Conservation (phyloP, 495 filamentous ascomycete species). For the Monascus purpureus region DNA sequence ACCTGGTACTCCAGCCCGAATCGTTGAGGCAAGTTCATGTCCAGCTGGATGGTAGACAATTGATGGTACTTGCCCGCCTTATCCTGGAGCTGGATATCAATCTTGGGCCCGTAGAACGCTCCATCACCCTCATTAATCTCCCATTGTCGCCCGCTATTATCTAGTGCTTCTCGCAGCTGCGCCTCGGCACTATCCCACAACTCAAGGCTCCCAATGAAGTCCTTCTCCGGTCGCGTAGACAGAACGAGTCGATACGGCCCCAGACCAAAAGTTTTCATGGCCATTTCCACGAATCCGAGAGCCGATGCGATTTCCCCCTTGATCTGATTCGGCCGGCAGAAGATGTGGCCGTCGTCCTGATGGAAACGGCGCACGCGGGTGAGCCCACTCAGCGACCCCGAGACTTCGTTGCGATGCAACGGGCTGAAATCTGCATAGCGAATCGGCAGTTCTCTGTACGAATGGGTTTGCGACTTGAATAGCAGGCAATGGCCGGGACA, state of each 20-base stretch:
- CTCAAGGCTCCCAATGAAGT: constrained; percentile 63
- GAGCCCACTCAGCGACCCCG: constrained; percentile 71
- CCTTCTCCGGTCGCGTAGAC: constrained; percentile 63
- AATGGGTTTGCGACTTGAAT: constrained; percentile 57
- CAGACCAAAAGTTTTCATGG: constrained; percentile 62
- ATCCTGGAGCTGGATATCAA: constrained; percentile 76
- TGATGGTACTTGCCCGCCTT: constrained; percentile 82
- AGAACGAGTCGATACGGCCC: constrained; percentile 63
- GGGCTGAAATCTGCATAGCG: constrained; percentile 90
- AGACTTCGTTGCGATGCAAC: constrained; percentile 80
- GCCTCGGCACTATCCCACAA: constrained; percentile 76
- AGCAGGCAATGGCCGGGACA: constrained; percentile 90
- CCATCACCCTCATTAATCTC: constrained; percentile 67
- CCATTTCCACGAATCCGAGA: constrained; percentile 64
- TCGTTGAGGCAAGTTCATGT: constrained; percentile 81
- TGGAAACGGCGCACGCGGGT: constrained; percentile 88
- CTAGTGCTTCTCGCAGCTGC: constrained; percentile 55
- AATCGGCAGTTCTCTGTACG: constrained; percentile 73
- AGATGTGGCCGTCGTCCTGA: constrained; percentile 93
- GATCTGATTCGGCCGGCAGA: constrained; percentile 77
- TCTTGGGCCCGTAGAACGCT: constrained; percentile 92
- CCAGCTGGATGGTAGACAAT: constrained; percentile 82
- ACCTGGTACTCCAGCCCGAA: constrained; percentile 62
- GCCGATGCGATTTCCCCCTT: constrained; percentile 65
- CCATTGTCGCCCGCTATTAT: constrained; percentile 52